A percentile compares a stretch with the other conserved stretches of the same genome.
These are phyloP conservation scores for Glaciozyma antarctica DNA, from an alignment of 768 basidiomycete species.

Conservation along the genomic window DNA sequence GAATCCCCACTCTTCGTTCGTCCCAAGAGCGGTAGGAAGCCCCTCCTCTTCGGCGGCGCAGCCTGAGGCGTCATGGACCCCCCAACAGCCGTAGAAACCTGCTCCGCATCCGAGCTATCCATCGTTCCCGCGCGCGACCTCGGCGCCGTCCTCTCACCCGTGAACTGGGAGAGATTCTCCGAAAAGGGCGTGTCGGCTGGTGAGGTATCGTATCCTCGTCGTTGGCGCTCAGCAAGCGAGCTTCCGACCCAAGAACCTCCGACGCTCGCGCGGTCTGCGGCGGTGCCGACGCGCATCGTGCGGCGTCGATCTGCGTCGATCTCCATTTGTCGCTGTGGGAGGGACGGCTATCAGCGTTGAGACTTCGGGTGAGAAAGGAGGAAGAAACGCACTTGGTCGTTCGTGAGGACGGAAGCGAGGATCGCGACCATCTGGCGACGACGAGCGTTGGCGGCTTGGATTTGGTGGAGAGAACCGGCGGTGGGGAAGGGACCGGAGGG, in stretches of 20 bases:
- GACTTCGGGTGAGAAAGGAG: too few relatives aligned
- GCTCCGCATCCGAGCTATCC: conserved; percentile 3
- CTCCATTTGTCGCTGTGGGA: conserved; percentile 14
- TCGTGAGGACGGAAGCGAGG: conserved; percentile 11
- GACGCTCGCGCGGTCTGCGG: neutral
- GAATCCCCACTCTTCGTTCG: neutral
- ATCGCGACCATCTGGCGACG: conserved; percentile 27
- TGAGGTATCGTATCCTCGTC: too few relatives aligned
- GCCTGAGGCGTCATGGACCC: neutral
- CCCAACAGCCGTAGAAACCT: neutral
- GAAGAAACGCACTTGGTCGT: neutral
- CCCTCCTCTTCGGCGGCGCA: neutral
- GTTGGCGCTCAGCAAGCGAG: too few relatives aligned
- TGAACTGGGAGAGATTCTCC: too few relatives aligned
- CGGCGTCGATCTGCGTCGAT: conserved; percentile 17
- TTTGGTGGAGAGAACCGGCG: neutral
- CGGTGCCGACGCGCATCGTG: neutral
- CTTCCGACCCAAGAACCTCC: too few relatives aligned
- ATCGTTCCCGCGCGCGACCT: conserved; percentile 2
- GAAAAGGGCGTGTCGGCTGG: too few relatives aligned
- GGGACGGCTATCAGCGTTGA: too few relatives aligned
- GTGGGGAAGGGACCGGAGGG: neutral
- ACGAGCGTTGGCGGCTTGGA: conserved; percentile 15
- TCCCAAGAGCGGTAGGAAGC: neutral
- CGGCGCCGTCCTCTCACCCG: too few relatives aligned